Base-by-base conservation (phyloP, 352 stramenopile genomes). In the Detonula confervacea region DNA sequence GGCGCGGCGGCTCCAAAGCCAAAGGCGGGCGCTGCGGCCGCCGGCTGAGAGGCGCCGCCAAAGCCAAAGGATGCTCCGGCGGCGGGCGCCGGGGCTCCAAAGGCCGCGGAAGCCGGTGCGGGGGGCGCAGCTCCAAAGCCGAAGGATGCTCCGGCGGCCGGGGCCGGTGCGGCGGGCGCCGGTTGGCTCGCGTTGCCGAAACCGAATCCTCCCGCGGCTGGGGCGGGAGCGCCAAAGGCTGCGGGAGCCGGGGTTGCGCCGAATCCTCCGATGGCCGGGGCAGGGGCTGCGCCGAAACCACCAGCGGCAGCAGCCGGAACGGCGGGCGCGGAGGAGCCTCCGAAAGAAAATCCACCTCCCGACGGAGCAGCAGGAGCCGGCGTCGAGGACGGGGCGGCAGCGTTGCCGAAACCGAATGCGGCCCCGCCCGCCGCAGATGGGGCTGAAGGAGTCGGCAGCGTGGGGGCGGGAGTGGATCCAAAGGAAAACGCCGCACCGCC, bases 51-150 rank as follows among this genome's bases (percentile, higher is more conserved):
- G 33, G 27, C 30, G 24, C 6, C 61, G 62, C 73, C 55, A 35
- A 81, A 81, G 33, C 18, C 46, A 68, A 74, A 73, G 27, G 56
- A 24, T 42, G 44, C 20, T 24, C 24, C 49, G 12, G 49, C 30
- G 42, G 70, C 59, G 18, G 46, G 29, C 14, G 70, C 51, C 8
- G n/a, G n/a, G n/a, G n/a, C n/a, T n/a, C 67, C 67, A 65, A 81
- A 81, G 3, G 54, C 51, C 20, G 27, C 20, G 30, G 30, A n/a
- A 20, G 57, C 2, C 5, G 66, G 35, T 33, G 60, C 37, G 18
- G 47, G 18, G 27, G 65, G 14, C 12, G 37, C 52, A 20, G 12
- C 22, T 16, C 46, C 67, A 55, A 73, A 73, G 18, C 51, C 29
- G 27, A 70, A 79, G 12, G 70, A 46, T 25, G 47, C 20, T 57